A percentile compares a stretch with the other conserved stretches of the same genome.
Evolutionary conservation across 176 grass and related monocot genomes (phyloP).

Genomic region (Raddia guianensis): DNA sequence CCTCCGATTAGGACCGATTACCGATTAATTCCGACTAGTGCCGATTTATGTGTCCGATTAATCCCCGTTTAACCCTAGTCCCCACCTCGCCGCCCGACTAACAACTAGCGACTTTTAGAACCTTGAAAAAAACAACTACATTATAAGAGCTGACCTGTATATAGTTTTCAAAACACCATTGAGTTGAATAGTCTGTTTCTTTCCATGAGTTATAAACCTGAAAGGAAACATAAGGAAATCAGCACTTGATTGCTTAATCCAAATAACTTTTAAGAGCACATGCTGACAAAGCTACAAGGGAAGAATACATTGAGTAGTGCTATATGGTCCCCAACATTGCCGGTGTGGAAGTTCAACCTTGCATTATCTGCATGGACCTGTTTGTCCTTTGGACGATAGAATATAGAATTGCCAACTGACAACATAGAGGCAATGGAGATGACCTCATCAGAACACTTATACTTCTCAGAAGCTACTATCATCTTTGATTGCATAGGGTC

Average conservation of each 20-base stretch:
- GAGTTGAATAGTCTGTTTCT: conserved; percentile 90
- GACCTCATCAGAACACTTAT: conserved; percentile 85
- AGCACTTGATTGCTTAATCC: conserved; percentile 18
- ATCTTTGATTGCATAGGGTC: conserved; percentile 94
- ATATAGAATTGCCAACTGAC: conserved; percentile 89
- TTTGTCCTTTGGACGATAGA: conserved; percentile 96
- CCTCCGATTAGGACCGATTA: no score
- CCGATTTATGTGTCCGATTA: no score
- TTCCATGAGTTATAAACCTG: conserved; percentile 95
- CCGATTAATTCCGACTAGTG: no score
- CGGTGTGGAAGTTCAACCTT: conserved; percentile 85
- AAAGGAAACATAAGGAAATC: conserved; percentile 39
- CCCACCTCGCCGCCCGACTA: no score
- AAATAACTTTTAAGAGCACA: not conserved
- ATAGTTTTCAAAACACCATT: conserved; percentile 96
- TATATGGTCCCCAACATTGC: conserved; percentile 91
- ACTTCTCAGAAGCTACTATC: conserved; percentile 92
- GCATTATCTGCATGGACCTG: conserved; percentile 97
- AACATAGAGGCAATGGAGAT: conserved; percentile 85
- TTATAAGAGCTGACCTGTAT: conserved; percentile 60
- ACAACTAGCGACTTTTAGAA: no score
- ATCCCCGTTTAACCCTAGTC: no score
- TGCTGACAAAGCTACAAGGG: conserved; percentile 31
- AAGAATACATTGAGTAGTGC: conserved; percentile 77
- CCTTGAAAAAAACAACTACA: not conserved